Base-by-base conservation (phyloP, 371 early-diverging fungal species). In the Chytridium lagenaria region DNA sequence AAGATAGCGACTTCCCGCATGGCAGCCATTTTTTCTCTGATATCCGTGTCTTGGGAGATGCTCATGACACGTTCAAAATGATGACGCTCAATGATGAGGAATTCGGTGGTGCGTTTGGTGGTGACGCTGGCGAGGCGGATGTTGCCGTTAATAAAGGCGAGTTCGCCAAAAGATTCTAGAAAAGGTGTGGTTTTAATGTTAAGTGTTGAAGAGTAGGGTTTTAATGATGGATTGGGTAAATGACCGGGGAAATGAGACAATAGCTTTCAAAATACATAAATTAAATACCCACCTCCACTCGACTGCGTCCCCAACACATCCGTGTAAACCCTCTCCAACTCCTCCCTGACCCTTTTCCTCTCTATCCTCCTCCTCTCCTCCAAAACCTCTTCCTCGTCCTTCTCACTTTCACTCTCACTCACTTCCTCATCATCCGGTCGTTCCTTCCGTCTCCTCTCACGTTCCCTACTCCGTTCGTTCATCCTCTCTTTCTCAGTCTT, bases 101-200 rank as follows among this genome's bases (percentile, higher is more conserved):
- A 77, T 59, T 80, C 80, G 16, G 75, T 77, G 10, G 74, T 69
- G 26, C 74, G 67, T 22, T 59, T 69, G 57, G 80, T 80, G 2
- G 67, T 52, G 36, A 64, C 68, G n/a, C 75, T 70, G 5, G 75
- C 65, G 1, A 68, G 31, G 2, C 77, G 72, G 12, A 38, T 40
- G 33, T 52, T 26, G 1, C 49, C 61, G 31, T 68, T 71, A 7
- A 70, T 65, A 63, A 80, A 77, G 0, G 80, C 69, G 7, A 77
- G 63, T 38, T 80, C 80, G 19, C 79, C 79, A 50, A 80, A 80
- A 3, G 77, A 77, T 49, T 80, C 80, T 80, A n/a, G n/a, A n/a
- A n/a, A n/a, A n/a, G n/a, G n/a, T n/a, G 50, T 7, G n/a, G n/a
- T n/a, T n/a, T n/a, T n/a, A n/a, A n/a, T n/a, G n/a, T n/a, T n/a